These are phyloP conservation scores for Fusarium gaditjirri DNA, from an alignment of 2,329 filamentous ascomycete genomes.

Conservation along the genomic window DNA sequence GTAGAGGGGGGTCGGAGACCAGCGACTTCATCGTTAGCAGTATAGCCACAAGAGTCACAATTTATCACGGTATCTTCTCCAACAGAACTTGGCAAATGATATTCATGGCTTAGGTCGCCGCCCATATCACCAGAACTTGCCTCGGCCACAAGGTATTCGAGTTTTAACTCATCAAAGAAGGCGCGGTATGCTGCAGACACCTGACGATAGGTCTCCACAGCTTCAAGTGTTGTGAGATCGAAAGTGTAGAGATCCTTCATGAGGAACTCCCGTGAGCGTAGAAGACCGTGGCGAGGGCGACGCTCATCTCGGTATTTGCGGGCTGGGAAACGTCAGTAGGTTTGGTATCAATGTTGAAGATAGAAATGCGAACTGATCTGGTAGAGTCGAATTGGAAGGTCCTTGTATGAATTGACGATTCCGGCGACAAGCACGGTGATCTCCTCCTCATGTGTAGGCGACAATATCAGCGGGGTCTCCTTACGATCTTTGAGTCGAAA, in stretches of 20 bases:
- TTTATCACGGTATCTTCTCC: constrained; percentile 88
- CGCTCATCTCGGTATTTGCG: constrained; percentile 96
- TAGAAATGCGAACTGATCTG: constrained; percentile 74
- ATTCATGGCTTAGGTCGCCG: constrained; percentile 92
- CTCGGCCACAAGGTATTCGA: constrained; percentile 86
- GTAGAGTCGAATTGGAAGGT: constrained; percentile 86
- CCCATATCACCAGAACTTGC: constrained; percentile 98
- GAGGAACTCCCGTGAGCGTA: constrained; percentile 89
- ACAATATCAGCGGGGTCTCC: constrained; percentile 77
- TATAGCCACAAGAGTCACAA: constrained; percentile 78
- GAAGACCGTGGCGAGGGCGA: constrained; percentile 85
- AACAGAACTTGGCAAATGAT: constrained; percentile 81
- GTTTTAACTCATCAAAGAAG: constrained; percentile 83
- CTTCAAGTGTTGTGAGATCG: constrained; percentile 73
- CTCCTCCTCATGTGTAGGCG: constrained; percentile 96
- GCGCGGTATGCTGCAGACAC: constrained; percentile 79
- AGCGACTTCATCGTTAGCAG: constrained; percentile 90
- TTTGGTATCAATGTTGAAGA: background rate
- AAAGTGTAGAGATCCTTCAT: constrained; percentile 99
- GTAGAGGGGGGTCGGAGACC: constrained; percentile 41
- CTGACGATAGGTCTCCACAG: constrained; percentile 80
- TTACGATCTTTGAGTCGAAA: constrained; percentile 85
- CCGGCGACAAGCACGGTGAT: constrained; percentile 84
- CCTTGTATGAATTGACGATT: constrained; percentile 82
- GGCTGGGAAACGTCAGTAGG: constrained; percentile 58